Evolutionary conservation across 805 yeast species (phyloP).

Genomic region (Metschnikowia noctiluminum): DNA sequence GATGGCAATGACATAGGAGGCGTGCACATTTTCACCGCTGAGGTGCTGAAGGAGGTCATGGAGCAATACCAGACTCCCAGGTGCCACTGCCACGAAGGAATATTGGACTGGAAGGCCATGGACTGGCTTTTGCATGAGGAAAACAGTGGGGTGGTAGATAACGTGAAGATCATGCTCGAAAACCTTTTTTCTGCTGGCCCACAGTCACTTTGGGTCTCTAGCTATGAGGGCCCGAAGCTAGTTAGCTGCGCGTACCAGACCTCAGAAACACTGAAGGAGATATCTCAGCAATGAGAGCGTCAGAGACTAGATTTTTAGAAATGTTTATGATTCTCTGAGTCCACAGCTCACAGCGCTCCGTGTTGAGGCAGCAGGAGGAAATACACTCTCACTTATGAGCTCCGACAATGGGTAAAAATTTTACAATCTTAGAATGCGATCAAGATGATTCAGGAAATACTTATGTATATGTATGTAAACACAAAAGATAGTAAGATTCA

Average conservation of each 20-base stretch:
- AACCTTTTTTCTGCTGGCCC: slow-evolving; percentile 26
- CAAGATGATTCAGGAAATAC: too few species aligned
- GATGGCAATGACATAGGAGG: slow-evolving; percentile 31
- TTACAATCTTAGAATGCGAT: too few species aligned
- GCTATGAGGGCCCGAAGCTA: slow-evolving; percentile 18
- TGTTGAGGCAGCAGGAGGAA: too few species aligned
- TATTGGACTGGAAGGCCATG: slow-evolving; percentile 39
- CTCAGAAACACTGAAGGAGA: too few species aligned
- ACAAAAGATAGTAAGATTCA: too few species aligned
- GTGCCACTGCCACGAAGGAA: slow-evolving; percentile 36
- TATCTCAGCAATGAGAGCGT: too few species aligned
- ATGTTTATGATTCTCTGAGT: too few species aligned
- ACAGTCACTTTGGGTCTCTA: slow-evolving; percentile 23
- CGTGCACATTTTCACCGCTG: slow-evolving; percentile 39
- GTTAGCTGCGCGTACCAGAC: slow-evolving; percentile 13
- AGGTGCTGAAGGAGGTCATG: slow-evolving; percentile 23
- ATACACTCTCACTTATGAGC: too few species aligned
- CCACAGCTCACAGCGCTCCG: too few species aligned
- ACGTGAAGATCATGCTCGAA: slow-evolving; percentile 26
- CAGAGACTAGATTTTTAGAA: too few species aligned
- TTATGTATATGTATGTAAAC: too few species aligned
- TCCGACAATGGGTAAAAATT: too few species aligned
- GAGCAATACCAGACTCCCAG: slow-evolving; percentile 28
- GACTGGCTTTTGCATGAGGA: slow-evolving; percentile 36
- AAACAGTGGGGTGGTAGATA: slow-evolving; percentile 41